Conservation (phyloP, 352 stramenopile species). For the Blastocystis hominis region DNA sequence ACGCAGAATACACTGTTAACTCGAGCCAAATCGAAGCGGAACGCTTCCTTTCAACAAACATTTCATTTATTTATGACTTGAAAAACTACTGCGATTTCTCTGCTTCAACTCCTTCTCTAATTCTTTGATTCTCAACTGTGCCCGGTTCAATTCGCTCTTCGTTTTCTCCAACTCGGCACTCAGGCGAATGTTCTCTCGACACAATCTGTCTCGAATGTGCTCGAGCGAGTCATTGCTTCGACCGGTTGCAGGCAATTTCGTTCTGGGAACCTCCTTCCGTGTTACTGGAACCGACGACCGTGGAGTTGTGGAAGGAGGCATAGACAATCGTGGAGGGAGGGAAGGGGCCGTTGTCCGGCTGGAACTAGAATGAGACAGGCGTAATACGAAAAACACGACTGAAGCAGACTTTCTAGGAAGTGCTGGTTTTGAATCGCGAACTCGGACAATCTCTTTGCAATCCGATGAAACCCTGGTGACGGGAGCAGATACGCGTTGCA, state of each 20-base stretch:
- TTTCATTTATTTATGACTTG: neutral
- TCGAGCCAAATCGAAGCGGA: no score
- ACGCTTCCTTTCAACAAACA: neutral
- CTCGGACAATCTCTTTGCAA: neutral
- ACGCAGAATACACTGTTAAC: no score
- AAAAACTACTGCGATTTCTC: neutral
- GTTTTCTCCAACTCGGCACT: neutral
- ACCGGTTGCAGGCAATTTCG: neutral
- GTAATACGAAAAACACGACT: neutral
- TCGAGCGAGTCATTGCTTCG: neutral
- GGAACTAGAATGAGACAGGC: neutral
- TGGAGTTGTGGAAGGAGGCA: neutral
- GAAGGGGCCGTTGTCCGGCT: neutral
- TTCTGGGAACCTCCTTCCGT: neutral
- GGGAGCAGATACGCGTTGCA: neutral
- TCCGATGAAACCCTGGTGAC: neutral
- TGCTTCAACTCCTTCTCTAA: neutral
- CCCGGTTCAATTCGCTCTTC: neutral
- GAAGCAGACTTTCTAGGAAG: neutral
- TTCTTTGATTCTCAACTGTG: neutral
- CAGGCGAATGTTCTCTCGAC: neutral
- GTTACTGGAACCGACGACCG: neutral
- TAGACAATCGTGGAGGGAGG: neutral
- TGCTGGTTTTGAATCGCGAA: neutral
- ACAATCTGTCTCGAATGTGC: neutral